A percentile compares a stretch with the other conserved stretches of the same genome.
Evolutionary conservation across 176 grass and related monocot genomes (phyloP).

Genomic region (Eragrostis nindensis): DNA sequence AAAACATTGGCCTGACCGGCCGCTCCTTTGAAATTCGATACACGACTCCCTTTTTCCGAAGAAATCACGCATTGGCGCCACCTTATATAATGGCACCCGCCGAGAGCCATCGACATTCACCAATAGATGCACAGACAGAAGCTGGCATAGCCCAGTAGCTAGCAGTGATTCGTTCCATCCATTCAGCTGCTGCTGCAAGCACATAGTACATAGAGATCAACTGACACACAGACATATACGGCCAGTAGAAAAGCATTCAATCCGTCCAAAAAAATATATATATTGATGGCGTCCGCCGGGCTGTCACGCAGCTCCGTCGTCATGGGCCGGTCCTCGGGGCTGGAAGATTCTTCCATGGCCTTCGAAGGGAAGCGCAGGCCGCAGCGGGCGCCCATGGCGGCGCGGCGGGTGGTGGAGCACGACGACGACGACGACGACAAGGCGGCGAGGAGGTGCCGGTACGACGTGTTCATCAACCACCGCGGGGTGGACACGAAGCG

Average conservation of each 20-base stretch:
- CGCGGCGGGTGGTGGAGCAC: neutral
- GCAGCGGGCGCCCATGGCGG: neutral
- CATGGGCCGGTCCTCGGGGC: constrained; percentile 18
- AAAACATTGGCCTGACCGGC: too few species aligned
- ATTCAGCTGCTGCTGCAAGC: too few species aligned
- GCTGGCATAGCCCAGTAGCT: too few species aligned
- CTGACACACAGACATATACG: too few species aligned
- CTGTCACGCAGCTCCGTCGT: neutral
- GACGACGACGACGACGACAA: neutral
- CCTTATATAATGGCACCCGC: too few species aligned
- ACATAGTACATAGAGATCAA: too few species aligned
- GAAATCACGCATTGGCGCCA: too few species aligned
- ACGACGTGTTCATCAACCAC: constrained; percentile 92
- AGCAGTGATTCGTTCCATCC: too few species aligned
- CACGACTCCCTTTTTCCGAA: too few species aligned
- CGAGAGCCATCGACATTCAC: too few species aligned
- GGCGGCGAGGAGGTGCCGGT: neutral
- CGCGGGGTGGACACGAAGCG: constrained; percentile 81
- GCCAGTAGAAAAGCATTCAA: neutral
- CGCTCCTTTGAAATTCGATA: too few species aligned
- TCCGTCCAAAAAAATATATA: neutral
- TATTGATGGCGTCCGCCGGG: neutral
- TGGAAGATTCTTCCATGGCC: constrained; percentile 1
- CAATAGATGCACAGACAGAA: too few species aligned
- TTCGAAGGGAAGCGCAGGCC: neutral